Evolutionary conservation across 2,329 filamentous ascomycete species (phyloP), one percentile per base, ranked within the genome.

Genomic region (Pezicula rhizophila): DNA sequence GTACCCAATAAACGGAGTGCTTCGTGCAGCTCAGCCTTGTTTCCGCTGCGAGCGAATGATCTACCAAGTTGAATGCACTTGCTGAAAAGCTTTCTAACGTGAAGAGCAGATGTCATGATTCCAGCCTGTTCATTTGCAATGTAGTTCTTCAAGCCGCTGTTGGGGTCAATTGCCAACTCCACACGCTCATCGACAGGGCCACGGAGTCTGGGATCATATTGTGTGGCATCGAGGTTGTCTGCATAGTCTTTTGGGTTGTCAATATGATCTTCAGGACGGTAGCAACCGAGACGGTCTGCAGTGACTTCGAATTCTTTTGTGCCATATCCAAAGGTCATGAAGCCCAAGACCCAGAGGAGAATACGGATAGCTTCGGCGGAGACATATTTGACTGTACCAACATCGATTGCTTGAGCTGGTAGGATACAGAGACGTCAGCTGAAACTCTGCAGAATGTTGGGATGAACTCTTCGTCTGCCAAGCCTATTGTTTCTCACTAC

Each of bases 301-400:
- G 88, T 93, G 55, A 93, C 86, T 68, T 93, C 87, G 60, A 93
- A 93, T 66, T 96, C 90, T 59, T 80, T 81, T 46, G 87, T 89
- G 20, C 85, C 88, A 61, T 82, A 92, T 59, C 88, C 88, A 66
- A 93, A 93, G 58, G 78, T 92, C 73, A 96, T 77, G 74, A 96
- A 96, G 14, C 89, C 89, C 38, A 96, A 77, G 41, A 96, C 81
- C 76, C 87, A 95, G 48, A 96, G 80, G 12, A 96, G 74, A 43
- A 96, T 86, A 31, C 91, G 85, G 63, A 96, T 95, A 50, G 90
- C 90, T 69, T 95, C 89, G 45, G 89, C 85, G 48, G 87, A 92
- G 54, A 96, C 90, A 60, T 85, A 80, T 72, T 96, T 96, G 70
- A 96, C 81, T 4, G 89, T 95, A 53, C 89, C 91, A 44, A 96